Base-by-base conservation (phyloP, 345 rosid genomes). In the Triadica sebifera region DNA sequence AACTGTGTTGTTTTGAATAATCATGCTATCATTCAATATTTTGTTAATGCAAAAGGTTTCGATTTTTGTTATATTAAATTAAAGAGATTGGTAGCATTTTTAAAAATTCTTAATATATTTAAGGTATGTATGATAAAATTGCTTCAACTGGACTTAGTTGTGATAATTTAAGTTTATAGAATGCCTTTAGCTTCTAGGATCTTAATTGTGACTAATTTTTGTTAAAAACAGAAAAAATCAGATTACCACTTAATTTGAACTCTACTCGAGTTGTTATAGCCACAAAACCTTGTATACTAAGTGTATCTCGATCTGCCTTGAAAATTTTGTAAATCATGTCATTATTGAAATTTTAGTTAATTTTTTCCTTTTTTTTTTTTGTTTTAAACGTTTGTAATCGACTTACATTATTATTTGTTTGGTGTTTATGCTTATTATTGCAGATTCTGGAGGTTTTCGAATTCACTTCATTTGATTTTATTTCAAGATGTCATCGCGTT, bases 401-500 rank as follows among this genome's bases (percentile, higher is more conserved):
- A 29, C 49, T 62, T 12, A 8, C 57, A 4, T 6, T 19, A n/a
- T 11, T 11, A n/a, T 46, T 46, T 63, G 13, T 12, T 51, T 37
- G 61, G 8, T 56, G 47, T 29, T 6, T 70, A 17, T 52, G 8
- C 51, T 34, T 46, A 9, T 45, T 51, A 24, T 65, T 39, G 51
- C 72, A 81, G 84, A 68, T 71, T 75, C 56, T 51, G 41, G 29
- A 29, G 55, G 13, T 34, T 71, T 57, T 67, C 34, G 1, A 29
- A 29, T 29, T 59, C 24, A 16, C 5, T 12, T 60, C 49, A 4
- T 70, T 39, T 22, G 25, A 51, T 19, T 49, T 74, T n/a, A 61
- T 41, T 8, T 17, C 66, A 82, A 75, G 74, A 89, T 87, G 97
- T 74, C 88, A 2, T 91, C 95, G 0, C 78, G 83, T 46, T 92